These are phyloP conservation scores for Noccaea bulbosa DNA, from an alignment of 345 rosid species.

Conservation along the genomic window DNA sequence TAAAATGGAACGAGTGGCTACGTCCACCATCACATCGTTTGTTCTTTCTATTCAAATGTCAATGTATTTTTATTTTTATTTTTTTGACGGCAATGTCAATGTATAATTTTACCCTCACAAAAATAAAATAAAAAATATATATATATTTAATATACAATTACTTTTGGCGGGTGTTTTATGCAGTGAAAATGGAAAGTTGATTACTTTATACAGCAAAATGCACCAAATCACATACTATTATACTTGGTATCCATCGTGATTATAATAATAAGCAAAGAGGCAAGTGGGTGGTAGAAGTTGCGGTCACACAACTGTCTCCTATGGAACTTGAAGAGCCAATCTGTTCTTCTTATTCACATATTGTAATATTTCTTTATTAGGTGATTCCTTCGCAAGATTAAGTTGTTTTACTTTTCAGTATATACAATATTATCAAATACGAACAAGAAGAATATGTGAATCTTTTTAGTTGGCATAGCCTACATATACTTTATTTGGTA, in stretches of 20 bases:
- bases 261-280: slow-evolving; percentile 16
- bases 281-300: slow-evolving; percentile 34
- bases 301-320: slow-evolving; percentile 32
- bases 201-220: slow-evolving; percentile 12
- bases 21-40: too few relatives aligned
- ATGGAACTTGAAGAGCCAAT: slow-evolving; percentile 41
- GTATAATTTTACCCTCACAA: too few relatives aligned
- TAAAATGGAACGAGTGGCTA: slow-evolving; percentile 1
- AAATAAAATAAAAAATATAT: too few relatives aligned
- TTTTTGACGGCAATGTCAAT: too few relatives aligned
- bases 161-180: too few relatives aligned
- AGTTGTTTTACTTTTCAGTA: slow-evolving; percentile 1
- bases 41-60: too few relatives aligned
- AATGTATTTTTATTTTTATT: too few relatives aligned
- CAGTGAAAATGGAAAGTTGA: not conserved
- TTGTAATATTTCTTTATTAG: slow-evolving; percentile 8
- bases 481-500: not conserved
- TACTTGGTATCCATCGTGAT: not conserved
- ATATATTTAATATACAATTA: too few relatives aligned
- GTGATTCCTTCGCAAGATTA: slow-evolving; percentile 23
- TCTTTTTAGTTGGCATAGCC: slow-evolving; percentile 11
- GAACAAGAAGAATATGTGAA: slow-evolving; percentile 25
- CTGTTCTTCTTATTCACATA: slow-evolving; percentile 8
- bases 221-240: slow-evolving; percentile 3
- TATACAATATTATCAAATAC: not conserved